Evolutionary conservation across 257 asterid species (phyloP), one percentile per base, ranked within the genome.

Genomic region (Thymus quinquecostatus): DNA sequence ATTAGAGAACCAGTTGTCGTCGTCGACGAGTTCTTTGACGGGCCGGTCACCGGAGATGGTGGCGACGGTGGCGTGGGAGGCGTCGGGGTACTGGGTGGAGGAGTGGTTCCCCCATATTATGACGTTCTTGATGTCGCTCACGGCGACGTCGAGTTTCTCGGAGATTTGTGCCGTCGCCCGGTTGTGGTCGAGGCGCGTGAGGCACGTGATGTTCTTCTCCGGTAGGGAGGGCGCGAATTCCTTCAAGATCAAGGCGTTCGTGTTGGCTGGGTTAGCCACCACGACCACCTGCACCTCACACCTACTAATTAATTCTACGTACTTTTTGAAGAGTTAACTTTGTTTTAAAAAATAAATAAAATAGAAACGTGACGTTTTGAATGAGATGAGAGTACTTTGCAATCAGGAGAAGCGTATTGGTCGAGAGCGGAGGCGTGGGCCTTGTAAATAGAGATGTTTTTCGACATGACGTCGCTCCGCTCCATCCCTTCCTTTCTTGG

Each of bases 271-370:
- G 80, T 92, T 92, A 59, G 98, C 98, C 73, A 92, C 98, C 33
- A 92, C 98, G 89, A 92, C 70, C 81, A 89, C 96, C 96, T 92
- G 21, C 21, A 92, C 98, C 91, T 90, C 88, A 91, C 98, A 92
- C 84, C 85, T 85, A 71, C 21, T 21, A 21, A 21, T 0, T 21
- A 0, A 21, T 21, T 21, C 21, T 21, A 21, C 21, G 21, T 21
- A 21, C 21, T 21, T 21, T 21, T 21, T 0, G 21, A 21, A 21
- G 21, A 21, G 21, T 21, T 21, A 21, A 21, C 21, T 21, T 21
- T 21, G 21, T 21, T 21, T 21, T 21, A 21, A 21, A 21, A 21
- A 21, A 21, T n/a, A n/a, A n/a, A n/a, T n/a, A n/a, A 21, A 21
- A 21, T 21, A 21, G 21, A 21, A 21, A 21, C 21, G 21, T 21